These are phyloP conservation scores for Orbilia oligospora DNA, from an alignment of 2,329 filamentous ascomycete species.

Conservation along the genomic window DNA sequence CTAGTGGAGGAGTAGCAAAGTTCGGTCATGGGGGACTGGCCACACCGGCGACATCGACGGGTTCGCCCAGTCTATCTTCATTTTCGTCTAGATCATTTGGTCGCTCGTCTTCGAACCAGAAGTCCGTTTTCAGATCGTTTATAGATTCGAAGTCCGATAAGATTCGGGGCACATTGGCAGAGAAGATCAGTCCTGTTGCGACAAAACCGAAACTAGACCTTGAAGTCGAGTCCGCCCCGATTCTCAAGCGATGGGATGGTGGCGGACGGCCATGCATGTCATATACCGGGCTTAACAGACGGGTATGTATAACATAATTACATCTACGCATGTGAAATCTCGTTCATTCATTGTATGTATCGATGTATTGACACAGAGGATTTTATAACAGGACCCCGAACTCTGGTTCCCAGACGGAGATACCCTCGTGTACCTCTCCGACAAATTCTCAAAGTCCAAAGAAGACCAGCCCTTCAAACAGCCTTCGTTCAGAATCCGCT, in stretches of 20 bases:
- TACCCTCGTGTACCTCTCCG: conserved; percentile 73
- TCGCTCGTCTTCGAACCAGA: conserved; percentile 58
- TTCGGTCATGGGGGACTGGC: conserved; percentile 62
- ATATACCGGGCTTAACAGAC: conserved; percentile 61
- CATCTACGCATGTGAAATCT: neutral
- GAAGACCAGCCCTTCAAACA: conserved; percentile 65
- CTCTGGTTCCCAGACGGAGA: conserved; percentile 76
- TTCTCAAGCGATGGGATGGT: conserved; percentile 64
- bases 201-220: conserved; percentile 55
- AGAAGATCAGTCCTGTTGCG: conserved; percentile 58
- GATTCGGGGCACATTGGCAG: conserved; percentile 62
- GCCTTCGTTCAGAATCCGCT: conserved; percentile 74
- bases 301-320: conserved; percentile 30
- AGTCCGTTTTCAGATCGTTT: conserved; percentile 62
- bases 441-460: conserved; percentile 67
- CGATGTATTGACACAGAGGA: conserved; percentile 18
- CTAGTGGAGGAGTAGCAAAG: conserved; percentile 61
- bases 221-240: conserved; percentile 48
- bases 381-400: conserved; percentile 71
- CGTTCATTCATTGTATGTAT: neutral
- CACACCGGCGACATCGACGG: conserved; percentile 62
- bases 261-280: conserved; percentile 61
- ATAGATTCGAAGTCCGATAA: conserved; percentile 64
- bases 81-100: conserved; percentile 59
- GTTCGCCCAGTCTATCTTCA: conserved; percentile 61